Percentiles rank a stretch among this genome's conserved stretches.
phyloP scores from a whole-genome alignment of 352 stramenopile species.

The Globisporangium cystogenes region DNA sequence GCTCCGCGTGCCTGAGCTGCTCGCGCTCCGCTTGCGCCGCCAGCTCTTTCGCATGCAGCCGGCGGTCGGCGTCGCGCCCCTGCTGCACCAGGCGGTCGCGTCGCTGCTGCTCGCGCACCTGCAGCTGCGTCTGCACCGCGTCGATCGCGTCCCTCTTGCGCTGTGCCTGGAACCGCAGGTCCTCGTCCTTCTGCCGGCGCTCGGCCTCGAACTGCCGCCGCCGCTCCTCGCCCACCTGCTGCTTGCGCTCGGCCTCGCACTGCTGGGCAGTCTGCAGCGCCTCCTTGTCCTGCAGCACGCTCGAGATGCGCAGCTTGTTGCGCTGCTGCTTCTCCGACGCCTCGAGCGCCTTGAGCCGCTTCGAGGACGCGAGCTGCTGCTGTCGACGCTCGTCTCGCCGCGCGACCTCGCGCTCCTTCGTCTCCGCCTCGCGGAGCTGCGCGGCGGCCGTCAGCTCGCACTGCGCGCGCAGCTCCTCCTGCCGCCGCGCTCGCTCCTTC shows the following conservation, averaged over 20 bases:
- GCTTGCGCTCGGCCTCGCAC: constrained; percentile 48
- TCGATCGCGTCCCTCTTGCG: constrained; percentile 66
- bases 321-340: constrained; percentile 52
- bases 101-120: constrained; percentile 45
- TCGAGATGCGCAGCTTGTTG: constrained; percentile 61
- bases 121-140: constrained; percentile 48
- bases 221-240: constrained; percentile 57
- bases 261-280: constrained; percentile 37
- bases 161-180: constrained; percentile 33
- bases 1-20: constrained; percentile 42
- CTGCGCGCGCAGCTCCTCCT: constrained; percentile 52
- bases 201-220: constrained; percentile 38
- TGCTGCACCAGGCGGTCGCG: constrained; percentile 41
- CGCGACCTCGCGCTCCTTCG: constrained; percentile 43
- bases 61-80: constrained; percentile 34
- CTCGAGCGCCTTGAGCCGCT: constrained; percentile 32
- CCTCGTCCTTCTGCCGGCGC: constrained; percentile 36
- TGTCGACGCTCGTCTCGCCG: constrained; percentile 34
- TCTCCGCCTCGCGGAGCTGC: constrained; percentile 34
- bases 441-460: constrained; percentile 38
- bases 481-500: constrained; percentile 38
- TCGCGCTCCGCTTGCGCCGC: constrained; percentile 51
- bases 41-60: constrained; percentile 33
- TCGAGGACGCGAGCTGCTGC: constrained; percentile 43
- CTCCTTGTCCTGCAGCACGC: constrained; percentile 58